phyloP scores from a whole-genome alignment of 2,329 filamentous ascomycete genomes.

The Xylariaceae sp. region DNA sequence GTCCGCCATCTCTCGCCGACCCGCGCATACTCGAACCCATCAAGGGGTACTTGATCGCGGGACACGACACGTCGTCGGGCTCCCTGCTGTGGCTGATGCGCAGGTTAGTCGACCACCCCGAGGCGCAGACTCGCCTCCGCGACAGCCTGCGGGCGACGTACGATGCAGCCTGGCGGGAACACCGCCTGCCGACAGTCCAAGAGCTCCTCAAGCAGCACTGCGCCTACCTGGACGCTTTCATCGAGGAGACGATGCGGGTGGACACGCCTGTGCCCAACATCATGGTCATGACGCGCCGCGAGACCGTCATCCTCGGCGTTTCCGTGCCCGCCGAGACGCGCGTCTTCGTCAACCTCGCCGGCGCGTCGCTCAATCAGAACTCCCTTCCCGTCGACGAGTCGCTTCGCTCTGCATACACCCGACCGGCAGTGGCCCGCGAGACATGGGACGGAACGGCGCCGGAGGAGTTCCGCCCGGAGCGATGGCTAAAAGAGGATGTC shows the following conservation, averaged over 20 bases:
- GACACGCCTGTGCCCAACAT: not conserved
- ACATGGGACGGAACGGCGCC: too few relatives aligned
- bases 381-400: too few relatives aligned
- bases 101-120: not conserved
- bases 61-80: conserved; percentile 9
- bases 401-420: too few relatives aligned
- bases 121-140: not conserved
- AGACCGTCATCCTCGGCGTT: not conserved
- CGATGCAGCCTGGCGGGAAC: not conserved
- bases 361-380: too few relatives aligned
- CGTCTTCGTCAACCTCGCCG: too few relatives aligned
- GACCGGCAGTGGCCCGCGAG: too few relatives aligned
- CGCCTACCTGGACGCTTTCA: conserved; percentile 16
- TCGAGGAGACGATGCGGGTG: conserved; percentile 16
- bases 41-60: conserved; percentile 12
- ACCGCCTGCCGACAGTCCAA: not conserved
- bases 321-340: too few relatives aligned
- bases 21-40: conserved; percentile 4
- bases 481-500: too few relatives aligned
- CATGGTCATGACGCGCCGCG: conserved; percentile 1
- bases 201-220: conserved; percentile 1
- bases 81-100: conserved; percentile 7
- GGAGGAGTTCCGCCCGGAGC: too few relatives aligned
- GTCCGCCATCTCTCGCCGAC: conserved; percentile 1
- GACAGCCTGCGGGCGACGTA: not conserved